Evolutionary conservation across 371 early-diverging fungal species (phyloP), one percentile per base, ranked within the genome.

Genomic region (Mucor indicus): DNA sequence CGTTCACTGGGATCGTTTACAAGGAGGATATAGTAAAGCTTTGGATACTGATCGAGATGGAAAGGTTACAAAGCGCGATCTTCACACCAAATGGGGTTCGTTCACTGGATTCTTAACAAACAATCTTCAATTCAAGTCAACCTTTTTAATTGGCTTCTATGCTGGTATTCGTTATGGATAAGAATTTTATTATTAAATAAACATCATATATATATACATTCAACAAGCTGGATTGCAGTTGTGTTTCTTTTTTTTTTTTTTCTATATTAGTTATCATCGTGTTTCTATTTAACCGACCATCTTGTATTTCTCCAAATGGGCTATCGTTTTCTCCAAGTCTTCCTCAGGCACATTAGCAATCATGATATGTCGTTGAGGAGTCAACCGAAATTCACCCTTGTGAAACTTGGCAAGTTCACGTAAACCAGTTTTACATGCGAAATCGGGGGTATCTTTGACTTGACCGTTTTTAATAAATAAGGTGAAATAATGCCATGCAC

Each of bases 401-500:
- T 87, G 84, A 20, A 67, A 74, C 60, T 79, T 79, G 21, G 93
- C 92, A 33, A 94, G 67, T 56, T 88, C 89, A 30, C 83, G 77
- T 38, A 92, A 64, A 38, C 87, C 92, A 22, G 86, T 77, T 75
- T 86, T 87, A 63, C 80, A 70, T 29, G 70, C 82, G 44, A 72
- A 74, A 41, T 84, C 87, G 0, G 86, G 85, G 30, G 80, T 75
- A 60, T 95, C 90, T 75, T 83, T 89, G 25, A 93, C 84, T 49
- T 90, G 85, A 32, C 93, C 93, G 67, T 90, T 93, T 73, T 87
- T 86, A 40, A 95, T 80, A 53, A 87, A 92, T 64, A 92, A 77
- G 51, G 90, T 83, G 72, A 86, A 93, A n/a, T n/a, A n/a, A n/a
- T n/a, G n/a, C n/a, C n/a, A n/a, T n/a, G n/a, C n/a, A n/a, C n/a